phyloP scores from a whole-genome alignment of 2,329 filamentous ascomycete species.

The Monilinia fructigena region DNA sequence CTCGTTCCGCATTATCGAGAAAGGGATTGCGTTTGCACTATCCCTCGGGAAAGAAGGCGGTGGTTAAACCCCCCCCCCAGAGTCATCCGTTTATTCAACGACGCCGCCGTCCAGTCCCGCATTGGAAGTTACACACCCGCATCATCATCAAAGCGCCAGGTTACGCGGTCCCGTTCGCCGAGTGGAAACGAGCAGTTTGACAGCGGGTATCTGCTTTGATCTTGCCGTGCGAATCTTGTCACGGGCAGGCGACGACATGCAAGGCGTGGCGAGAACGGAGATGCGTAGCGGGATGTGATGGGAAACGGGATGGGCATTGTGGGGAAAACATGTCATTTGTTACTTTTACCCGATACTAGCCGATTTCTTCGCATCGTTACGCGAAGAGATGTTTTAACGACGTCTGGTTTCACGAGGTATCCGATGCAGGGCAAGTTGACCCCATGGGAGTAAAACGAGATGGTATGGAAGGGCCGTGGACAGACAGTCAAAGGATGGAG shows the following conservation, averaged over 20 bases:
- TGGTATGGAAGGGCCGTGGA: neutral
- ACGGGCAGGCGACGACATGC: neutral
- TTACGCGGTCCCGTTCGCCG: neutral
- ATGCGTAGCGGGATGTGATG: neutral
- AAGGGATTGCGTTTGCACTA: too few species aligned
- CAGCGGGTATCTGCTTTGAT: constrained; percentile 5
- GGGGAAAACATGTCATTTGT: neutral
- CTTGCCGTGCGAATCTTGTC: neutral
- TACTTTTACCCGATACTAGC: constrained; percentile 2
- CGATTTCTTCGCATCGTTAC: neutral
- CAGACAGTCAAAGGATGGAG: neutral
- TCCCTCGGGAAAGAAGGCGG: too few species aligned
- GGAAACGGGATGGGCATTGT: neutral
- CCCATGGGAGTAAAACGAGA: neutral
- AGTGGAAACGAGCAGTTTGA: neutral
- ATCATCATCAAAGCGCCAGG: too few species aligned
- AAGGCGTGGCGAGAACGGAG: constrained; percentile 6
- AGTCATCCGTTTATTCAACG: too few species aligned
- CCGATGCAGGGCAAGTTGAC: neutral
- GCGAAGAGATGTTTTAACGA: neutral
- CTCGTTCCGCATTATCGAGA: too few species aligned
- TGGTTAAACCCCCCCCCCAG: too few species aligned
- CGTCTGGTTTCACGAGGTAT: neutral
- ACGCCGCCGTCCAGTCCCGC: too few species aligned
- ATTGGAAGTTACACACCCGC: neutral